Evolutionary conservation across 148 eudicot genomes (phyloP).

Genomic region (Amaranthus cruentus): DNA sequence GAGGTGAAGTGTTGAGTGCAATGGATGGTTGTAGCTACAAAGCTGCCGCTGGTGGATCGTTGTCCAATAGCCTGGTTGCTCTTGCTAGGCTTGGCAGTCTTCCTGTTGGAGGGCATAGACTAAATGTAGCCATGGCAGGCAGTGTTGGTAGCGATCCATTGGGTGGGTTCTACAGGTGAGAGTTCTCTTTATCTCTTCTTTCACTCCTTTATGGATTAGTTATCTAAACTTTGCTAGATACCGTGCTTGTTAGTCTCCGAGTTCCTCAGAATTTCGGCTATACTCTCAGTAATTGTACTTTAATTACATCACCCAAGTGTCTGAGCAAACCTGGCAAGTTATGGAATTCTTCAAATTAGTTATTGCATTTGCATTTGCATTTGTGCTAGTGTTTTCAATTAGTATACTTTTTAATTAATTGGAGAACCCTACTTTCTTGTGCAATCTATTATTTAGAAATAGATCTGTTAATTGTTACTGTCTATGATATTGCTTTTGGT

Average conservation of each 20-base stretch:
- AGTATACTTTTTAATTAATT: too few relatives aligned
- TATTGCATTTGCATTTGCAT: too few relatives aligned
- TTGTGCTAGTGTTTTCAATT: not conserved
- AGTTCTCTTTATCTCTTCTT: not conserved
- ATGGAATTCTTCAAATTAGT: too few relatives aligned
- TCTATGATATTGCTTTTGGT: not conserved
- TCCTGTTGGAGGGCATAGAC: constrained; percentile 49
- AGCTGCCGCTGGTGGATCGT: constrained; percentile 99
- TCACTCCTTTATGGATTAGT: not conserved
- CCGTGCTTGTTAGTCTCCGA: not conserved
- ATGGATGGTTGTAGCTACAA: constrained; percentile 99
- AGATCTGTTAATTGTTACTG: not conserved
- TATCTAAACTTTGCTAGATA: not conserved
- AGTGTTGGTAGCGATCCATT: constrained; percentile 95
- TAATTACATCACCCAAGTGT: not conserved
- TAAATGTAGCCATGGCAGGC: constrained; percentile 92
- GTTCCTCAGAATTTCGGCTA: not conserved
- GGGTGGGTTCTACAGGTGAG: constrained; percentile 93
- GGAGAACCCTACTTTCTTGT: not conserved
- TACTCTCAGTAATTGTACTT: not conserved
- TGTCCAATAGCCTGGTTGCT: constrained; percentile 92
- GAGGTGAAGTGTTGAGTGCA: constrained; percentile 83
- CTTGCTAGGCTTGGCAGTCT: constrained; percentile 95
- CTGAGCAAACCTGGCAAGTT: too few relatives aligned
- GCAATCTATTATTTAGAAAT: not conserved